phyloP scores from a whole-genome alignment of 73 alveolate genomes.

The Uronychia setigera region DNA sequence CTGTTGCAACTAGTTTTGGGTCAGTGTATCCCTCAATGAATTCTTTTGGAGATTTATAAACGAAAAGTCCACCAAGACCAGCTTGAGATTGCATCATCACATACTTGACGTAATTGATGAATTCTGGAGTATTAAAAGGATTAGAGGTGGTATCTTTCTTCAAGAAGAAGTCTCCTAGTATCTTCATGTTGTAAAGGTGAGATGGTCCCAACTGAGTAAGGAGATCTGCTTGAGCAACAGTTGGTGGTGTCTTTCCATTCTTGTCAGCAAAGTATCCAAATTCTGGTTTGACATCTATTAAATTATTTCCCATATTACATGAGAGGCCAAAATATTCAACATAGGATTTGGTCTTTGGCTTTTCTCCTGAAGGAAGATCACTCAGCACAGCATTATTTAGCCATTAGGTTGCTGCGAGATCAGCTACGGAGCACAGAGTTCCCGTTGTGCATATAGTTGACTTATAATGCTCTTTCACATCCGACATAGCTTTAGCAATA shows the following conservation, averaged over 20 bases:
- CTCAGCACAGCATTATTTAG: conserved; percentile 12
- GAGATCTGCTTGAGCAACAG: neutral
- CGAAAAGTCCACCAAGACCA: conserved; percentile 51
- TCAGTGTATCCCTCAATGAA: conserved; percentile 58
- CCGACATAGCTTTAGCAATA: conserved; percentile 7
- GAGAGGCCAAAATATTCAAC: neutral
- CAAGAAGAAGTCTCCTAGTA: conserved; percentile 43
- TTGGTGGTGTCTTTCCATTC: neutral
- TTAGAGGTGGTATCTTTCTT: neutral
- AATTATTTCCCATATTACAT: neutral
- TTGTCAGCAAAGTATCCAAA: neutral
- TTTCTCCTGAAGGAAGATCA: conserved; percentile 22
- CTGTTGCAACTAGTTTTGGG: conserved; percentile 11
- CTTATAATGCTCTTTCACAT: conserved; percentile 12
- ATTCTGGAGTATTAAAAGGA: conserved; percentile 5
- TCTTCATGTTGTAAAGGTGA: conserved; percentile 39
- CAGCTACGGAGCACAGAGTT: conserved; percentile 20
- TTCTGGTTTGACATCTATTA: conserved; percentile 14
- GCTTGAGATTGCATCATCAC: conserved; percentile 24
- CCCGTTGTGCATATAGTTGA: conserved; percentile 1
- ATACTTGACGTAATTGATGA: conserved; percentile 22
- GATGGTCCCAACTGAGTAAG: neutral
- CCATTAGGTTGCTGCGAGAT: conserved; percentile 56
- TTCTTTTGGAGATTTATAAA: conserved; percentile 46
- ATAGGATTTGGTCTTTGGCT: neutral